Base-by-base conservation (phyloP, 2,329 filamentous ascomycete species). In the Colletotrichum shisoi region DNA sequence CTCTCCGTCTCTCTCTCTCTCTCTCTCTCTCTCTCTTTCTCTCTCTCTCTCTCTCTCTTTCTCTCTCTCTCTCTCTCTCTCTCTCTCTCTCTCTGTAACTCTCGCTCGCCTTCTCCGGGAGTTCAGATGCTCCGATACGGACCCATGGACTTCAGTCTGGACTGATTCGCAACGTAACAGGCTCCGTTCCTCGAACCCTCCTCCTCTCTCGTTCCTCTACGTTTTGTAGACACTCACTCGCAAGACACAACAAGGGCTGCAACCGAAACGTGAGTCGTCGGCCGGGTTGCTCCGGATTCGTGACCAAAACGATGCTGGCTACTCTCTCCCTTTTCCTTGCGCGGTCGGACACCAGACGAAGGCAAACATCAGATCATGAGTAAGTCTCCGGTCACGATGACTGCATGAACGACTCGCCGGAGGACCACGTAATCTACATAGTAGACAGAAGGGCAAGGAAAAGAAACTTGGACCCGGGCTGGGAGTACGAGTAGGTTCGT, bases 81-180 rank as follows among this genome's bases (percentile, higher is more conserved):
- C 24, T 6, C 4, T 1, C 1, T 27, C 31, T 9, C 31, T 9
- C 7, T 34, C 31, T 34, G 31, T 34, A 9, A 5, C 6, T 21
- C 11, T 42, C 51, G 34, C 45, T 24, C n/a, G 27, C 27, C 12
- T 37, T 12, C 39, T 7, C 42, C 21, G 45, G 56, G 24, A 67
- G 52, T 67, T 67, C 59, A 67, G 63, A 57, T 19, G 59, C 52
- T 9, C 31, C 9, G 31, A 48, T 21, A 57, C 46, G 46, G 57
- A 27, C 34, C 42, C 9, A 4, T 27, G 21, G 57, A 27, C 51
- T 49, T 17, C 44, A 45, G 19, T 19, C 24, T 19, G 40, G 39
- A 21, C 46, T 17, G 44, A 17, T 45, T 39, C 6, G 19, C 31
- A n/a, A 19, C 9, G 13, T 31, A 7, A n/a, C 11, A 39, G 31